A percentile compares a stretch with the other conserved stretches of the same genome.
phyloP scores from a whole-genome alignment of 139 green algal species.

The Asterochloris sp. region DNA sequence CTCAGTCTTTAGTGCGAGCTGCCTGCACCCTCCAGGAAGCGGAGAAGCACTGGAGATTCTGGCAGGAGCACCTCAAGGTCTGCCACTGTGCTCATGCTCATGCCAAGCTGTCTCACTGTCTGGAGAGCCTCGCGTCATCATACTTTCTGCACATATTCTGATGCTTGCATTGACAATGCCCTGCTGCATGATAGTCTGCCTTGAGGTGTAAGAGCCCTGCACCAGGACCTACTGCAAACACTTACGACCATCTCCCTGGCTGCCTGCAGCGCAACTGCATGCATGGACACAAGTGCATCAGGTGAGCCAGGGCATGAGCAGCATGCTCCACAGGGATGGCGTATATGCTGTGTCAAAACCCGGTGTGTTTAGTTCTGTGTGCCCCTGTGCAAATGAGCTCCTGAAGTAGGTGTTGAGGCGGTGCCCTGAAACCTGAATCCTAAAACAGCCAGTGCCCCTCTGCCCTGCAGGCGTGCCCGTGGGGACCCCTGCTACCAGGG shows the following conservation, averaged over 20 bases:
- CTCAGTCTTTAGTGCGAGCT: not conserved
- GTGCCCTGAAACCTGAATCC: not conserved
- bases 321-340: not conserved
- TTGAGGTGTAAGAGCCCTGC: not conserved
- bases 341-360: not conserved
- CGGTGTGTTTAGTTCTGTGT: not conserved
- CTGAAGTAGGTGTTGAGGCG: not conserved
- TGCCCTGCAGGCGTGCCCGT: too few species aligned
- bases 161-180: too few species aligned
- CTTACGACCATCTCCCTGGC: not conserved
- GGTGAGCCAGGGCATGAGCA: not conserved
- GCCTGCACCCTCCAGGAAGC: slow-evolving; percentile 1
- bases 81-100: too few species aligned
- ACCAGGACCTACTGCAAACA: not conserved
- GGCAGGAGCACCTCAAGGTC: slow-evolving; percentile 9
- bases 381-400: not conserved
- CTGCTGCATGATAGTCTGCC: too few species aligned
- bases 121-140: too few species aligned
- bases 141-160: too few species aligned
- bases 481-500: too few species aligned
- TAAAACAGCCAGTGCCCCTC: not conserved
- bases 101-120: not conserved
- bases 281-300: slow-evolving; percentile 19
- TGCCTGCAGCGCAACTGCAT: slow-evolving; percentile 13
- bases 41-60: slow-evolving; percentile 27